phyloP scores from a whole-genome alignment of 1,284 basidiomycete species.

The Anthracocystis setariae region DNA sequence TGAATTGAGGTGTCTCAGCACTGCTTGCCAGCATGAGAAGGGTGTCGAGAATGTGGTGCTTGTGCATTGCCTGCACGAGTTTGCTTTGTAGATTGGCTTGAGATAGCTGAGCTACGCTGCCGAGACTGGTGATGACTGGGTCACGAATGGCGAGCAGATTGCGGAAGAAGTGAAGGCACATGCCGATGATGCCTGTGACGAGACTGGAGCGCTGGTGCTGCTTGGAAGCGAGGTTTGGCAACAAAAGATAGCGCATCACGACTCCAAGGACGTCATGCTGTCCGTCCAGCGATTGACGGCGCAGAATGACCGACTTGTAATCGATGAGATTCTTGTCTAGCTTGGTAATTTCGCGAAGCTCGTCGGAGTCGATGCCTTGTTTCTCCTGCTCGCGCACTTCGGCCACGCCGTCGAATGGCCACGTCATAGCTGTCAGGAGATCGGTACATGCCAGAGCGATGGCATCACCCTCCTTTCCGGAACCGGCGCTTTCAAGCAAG shows the following conservation, averaged over 20 bases:
- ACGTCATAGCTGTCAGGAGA: conserved; percentile 66
- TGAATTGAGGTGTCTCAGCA: conserved; percentile 58
- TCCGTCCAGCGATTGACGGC: conserved; percentile 41
- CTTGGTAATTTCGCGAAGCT: conserved; percentile 46
- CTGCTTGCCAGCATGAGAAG: conserved; percentile 64
- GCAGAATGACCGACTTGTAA: conserved; percentile 66
- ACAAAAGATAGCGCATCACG: conserved; percentile 59
- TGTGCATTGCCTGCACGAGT: conserved; percentile 57
- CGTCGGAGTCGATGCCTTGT: conserved; percentile 54
- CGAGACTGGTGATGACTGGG: conserved; percentile 54
- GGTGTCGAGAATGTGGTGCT: conserved; percentile 59
- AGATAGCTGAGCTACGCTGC: conserved; percentile 52
- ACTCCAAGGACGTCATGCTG: conserved; percentile 55
- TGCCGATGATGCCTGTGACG: conserved; percentile 61
- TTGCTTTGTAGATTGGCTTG: conserved; percentile 61
- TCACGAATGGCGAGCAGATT: conserved; percentile 66
- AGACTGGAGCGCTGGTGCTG: conserved; percentile 56
- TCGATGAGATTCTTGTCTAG: conserved; percentile 54
- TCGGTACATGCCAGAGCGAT: conserved; percentile 66
- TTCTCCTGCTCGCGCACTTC: conserved; percentile 59
- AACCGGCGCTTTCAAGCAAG: conserved; percentile 61
- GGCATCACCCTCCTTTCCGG: conserved; percentile 47
- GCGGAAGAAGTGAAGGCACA: conserved; percentile 66
- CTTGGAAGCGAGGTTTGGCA: conserved; percentile 62
- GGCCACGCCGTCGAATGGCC: conserved; percentile 63